These are phyloP conservation scores for Diutina ranongensis DNA, from an alignment of 1,139 yeast genomes.

Conservation along the genomic window DNA sequence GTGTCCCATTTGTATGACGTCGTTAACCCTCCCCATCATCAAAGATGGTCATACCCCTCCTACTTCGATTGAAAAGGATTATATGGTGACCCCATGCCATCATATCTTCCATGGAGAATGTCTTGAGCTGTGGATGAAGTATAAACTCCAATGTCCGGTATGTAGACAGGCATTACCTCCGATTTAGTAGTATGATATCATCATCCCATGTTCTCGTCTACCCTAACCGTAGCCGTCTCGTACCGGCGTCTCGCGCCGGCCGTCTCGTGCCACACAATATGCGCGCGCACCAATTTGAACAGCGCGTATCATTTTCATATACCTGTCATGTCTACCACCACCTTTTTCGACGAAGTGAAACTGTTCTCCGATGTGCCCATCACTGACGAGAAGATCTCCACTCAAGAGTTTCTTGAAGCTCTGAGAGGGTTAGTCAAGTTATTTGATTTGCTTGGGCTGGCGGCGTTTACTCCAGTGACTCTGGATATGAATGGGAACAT, in stretches of 20 bases:
- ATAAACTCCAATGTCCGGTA: constrained; percentile 87
- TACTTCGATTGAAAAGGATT: constrained; percentile 17
- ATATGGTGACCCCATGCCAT: constrained; percentile 88
- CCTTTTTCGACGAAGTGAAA: constrained; percentile 66
- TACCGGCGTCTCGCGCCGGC: neutral
- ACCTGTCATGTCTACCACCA: constrained; percentile 49
- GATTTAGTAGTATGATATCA: constrained; percentile 19
- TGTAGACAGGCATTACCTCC: constrained; percentile 86
- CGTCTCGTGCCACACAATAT: too few species aligned
- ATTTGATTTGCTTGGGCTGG: constrained; percentile 74
- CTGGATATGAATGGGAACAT: constrained; percentile 85
- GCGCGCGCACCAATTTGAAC: neutral
- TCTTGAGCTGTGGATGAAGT: constrained; percentile 87
- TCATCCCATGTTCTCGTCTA: too few species aligned
- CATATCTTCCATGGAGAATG: constrained; percentile 86
- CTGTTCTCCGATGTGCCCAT: constrained; percentile 70
- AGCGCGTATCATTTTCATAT: neutral
- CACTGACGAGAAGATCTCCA: constrained; percentile 51
- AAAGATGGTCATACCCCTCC: constrained; percentile 14
- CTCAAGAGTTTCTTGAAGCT: constrained; percentile 72
- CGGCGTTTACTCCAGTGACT: constrained; percentile 80
- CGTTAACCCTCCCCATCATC: constrained; percentile 47
- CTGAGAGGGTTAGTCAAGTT: constrained; percentile 73
- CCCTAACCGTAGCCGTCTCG: neutral
- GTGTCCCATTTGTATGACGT: constrained; percentile 87